Evolutionary conservation across 345 rosid species (phyloP).

Genomic region (Eucalyptus erythrocorys): DNA sequence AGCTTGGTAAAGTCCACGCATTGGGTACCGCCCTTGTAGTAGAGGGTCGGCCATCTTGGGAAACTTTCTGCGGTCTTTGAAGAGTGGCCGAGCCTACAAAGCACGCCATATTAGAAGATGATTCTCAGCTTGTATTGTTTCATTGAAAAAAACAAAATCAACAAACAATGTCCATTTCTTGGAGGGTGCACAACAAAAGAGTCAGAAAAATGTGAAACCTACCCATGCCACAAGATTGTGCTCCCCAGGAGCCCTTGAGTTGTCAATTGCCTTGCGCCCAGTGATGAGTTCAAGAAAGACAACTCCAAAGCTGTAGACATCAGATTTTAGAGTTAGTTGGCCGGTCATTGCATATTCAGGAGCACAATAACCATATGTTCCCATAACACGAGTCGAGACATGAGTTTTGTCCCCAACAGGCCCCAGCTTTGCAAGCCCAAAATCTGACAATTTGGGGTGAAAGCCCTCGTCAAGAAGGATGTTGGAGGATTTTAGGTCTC

Average conservation of each 20-base stretch:
- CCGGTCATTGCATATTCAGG: constrained; percentile 99
- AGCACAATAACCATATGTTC: constrained; percentile 98
- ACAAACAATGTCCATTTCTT: neutral
- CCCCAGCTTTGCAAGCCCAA: constrained; percentile 92
- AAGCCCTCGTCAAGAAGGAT: constrained; percentile 87
- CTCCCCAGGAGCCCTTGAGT: constrained; percentile 66
- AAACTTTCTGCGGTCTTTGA: constrained; percentile 93
- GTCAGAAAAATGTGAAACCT: constrained; percentile 2
- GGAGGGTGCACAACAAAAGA: neutral
- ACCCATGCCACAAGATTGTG: constrained; percentile 99
- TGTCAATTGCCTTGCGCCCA: constrained; percentile 95
- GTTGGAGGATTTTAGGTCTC: constrained; percentile 92
- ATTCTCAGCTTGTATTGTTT: neutral
- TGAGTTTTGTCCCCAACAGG: constrained; percentile 99
- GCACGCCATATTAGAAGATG: neutral
- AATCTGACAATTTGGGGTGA: constrained; percentile 94
- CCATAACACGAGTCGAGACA: constrained; percentile 98
- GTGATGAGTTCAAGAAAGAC: constrained; percentile 96
- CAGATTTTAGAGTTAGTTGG: constrained; percentile 89
- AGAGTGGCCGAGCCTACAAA: constrained; percentile 85
- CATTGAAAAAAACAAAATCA: neutral
- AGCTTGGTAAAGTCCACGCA: constrained; percentile 96
- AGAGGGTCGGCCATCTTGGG: constrained; percentile 94
- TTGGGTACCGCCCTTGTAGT: constrained; percentile 83
- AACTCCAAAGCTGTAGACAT: constrained; percentile 96